Evolutionary conservation across 192 early-diverging fungal species (phyloP), one percentile per base, ranked within the genome.

Genomic region (Piromyces finnis): DNA sequence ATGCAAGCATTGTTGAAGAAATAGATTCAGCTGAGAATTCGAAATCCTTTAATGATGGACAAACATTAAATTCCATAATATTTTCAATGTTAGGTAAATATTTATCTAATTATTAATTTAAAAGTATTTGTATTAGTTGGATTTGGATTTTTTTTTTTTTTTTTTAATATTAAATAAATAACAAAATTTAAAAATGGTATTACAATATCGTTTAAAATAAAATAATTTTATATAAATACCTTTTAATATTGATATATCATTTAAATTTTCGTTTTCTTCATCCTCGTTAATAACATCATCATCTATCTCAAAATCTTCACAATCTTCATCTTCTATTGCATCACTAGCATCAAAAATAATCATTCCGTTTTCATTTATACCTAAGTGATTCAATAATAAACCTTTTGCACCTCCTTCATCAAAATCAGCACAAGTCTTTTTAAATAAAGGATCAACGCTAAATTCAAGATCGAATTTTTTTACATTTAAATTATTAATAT

Each of bases 341-440:
- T 97, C 96, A 51, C 93, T 89, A 28, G 96, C 92, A 83, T 99
- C 97, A 88, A 99, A 99, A 27, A 98, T 93, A 79, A 98, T 94
- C 81, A 92, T 94, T n/a, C 95, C 92, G 18, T 94, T 89, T 13
- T 82, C 84, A 78, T 95, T 91, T 51, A 99, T 87, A 35, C 87
- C 87, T 51, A 99, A 84, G 80, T 96, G 94, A 84, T 96, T 97
- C 59, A 99, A 85, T 39, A 99, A 85, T 39, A 99, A 86, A 11
- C 96, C 96, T 32, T 93, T 90, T 27, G 96, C 96, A 12, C 95
- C 96, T 30, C 97, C 95, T 86, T 99, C 95, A 84, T 99, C 97
- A 87, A 99, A 98, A 84, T 97, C 95, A 13, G 96, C 95, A 16
- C 93, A 95, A n/a, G 96, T 97, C 84, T 99, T 99, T 83, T 96